phyloP scores from a whole-genome alignment of 139 green algal species.

The Prasinococcaceae sp. region DNA sequence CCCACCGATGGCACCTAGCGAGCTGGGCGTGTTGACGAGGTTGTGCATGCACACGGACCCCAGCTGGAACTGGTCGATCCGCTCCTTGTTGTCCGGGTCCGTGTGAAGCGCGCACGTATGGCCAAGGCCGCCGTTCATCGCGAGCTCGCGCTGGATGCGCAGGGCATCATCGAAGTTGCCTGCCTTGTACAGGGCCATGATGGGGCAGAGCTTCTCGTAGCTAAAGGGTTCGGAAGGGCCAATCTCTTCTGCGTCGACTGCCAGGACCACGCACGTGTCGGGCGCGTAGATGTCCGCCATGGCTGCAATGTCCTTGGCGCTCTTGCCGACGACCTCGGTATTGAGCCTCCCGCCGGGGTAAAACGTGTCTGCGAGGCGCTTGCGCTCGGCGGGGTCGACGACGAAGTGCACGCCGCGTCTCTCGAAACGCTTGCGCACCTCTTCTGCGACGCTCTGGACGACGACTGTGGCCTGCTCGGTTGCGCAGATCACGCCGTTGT shows the following conservation, averaged over 20 bases:
- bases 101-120: background rate
- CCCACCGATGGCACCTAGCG: slow-evolving; percentile 1
- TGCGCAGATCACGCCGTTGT: slow-evolving; percentile 3
- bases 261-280: background rate
- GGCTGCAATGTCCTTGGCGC: background rate
- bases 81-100: background rate
- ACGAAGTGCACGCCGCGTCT: background rate
- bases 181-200: background rate
- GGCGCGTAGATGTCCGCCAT: background rate
- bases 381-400: background rate
- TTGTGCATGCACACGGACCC: background rate
- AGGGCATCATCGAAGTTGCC: background rate
- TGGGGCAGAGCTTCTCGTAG: slow-evolving; percentile 6
- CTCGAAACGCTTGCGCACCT: background rate
- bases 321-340: background rate
- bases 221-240: background rate
- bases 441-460: too few relatives aligned
- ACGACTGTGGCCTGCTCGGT: slow-evolving; percentile 1
- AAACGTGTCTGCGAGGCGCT: background rate
- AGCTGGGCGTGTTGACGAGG: background rate
- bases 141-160: background rate
- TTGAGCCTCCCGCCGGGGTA: background rate
- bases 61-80: background rate
- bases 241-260: background rate
- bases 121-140: background rate